Evolutionary conservation across 805 yeast species (phyloP).

Genomic region (Nakazawaea ernobii): DNA sequence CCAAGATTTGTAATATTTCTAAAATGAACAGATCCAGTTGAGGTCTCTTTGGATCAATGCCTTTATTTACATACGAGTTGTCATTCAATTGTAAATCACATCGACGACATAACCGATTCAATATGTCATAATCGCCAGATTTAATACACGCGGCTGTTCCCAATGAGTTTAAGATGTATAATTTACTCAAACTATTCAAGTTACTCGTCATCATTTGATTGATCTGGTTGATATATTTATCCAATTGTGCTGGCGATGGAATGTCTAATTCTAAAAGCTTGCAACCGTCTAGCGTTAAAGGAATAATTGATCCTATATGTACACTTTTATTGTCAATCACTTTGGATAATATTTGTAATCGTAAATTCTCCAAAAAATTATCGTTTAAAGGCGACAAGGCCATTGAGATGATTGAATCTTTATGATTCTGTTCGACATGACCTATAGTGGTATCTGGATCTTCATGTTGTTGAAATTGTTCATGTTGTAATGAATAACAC

Average conservation of each 20-base stretch:
- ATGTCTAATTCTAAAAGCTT: not conserved
- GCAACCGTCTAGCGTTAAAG: not conserved
- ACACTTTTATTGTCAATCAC: not conserved
- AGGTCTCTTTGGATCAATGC: slow-evolving; percentile 1
- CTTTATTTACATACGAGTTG: not conserved
- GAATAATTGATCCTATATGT: not conserved
- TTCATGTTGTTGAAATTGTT: not conserved
- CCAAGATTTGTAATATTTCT: not conserved
- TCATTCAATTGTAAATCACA: slow-evolving; percentile 27
- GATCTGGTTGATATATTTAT: not conserved
- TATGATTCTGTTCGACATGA: not conserved
- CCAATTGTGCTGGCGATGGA: not conserved
- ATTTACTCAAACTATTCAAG: slow-evolving; percentile 8
- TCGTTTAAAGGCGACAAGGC: slow-evolving; percentile 13
- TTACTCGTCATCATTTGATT: no score
- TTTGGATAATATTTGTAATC: slow-evolving; percentile 12
- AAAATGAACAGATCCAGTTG: not conserved
- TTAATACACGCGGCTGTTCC: slow-evolving; percentile 39
- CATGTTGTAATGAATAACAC: not conserved
- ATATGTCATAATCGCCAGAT: slow-evolving; percentile 28
- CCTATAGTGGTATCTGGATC: not conserved
- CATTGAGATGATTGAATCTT: not conserved
- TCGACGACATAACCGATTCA: slow-evolving; percentile 26
- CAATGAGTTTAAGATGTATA: slow-evolving; percentile 30
- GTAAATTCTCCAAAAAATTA: slow-evolving; percentile 13